Base-by-base conservation (phyloP, 2,329 filamentous ascomycete species). In the Phaeophleospora eucalypticola region DNA sequence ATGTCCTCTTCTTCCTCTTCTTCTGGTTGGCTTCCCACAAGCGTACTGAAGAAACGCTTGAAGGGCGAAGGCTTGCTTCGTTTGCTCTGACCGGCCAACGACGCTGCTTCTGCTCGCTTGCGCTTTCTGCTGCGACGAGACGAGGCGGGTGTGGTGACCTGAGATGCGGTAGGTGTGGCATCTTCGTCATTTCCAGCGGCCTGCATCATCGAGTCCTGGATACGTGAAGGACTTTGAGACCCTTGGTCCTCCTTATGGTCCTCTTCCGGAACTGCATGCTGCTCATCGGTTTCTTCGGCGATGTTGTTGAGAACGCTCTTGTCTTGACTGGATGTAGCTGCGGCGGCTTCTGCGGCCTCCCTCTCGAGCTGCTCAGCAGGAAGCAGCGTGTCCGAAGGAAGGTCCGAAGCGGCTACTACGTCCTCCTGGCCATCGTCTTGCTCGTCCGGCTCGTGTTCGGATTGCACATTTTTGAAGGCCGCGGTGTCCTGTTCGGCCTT, bases 1-100 rank as follows among this genome's bases (percentile, higher is more conserved):
- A 70, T 62, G 4, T 59, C 62, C 4, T 68, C 65, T 1, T 65
- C 58, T 3, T 65, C 58, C 0, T 64, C 57, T 4, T 62, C 54
- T 14, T 48, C 48, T 14, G 49, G 41, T 39, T 61, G 55, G 15
- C 48, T 55, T 33, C 56, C 52, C 2, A 56, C 47, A n/a, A 62
- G 50, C 20, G 44, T 52, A 15, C 53, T 54, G 40, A 61, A 46
- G 33, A 58, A 58, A 17, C 50, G 57, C 37, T 60, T 61, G 35
- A 62, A 49, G 4, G 60, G 62, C 8, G 64, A 64, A 16, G 54
- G 48, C 4, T 52, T 46, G 39, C 60, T 65, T 14, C 56, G 56
- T 46, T 63, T 66, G 53, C 46, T 34, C 36, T 15, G 17, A 19
- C n/a, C n/a, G 4, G 15, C 15, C 14, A 4, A 14, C 14, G 27